A percentile compares a stretch with the other conserved stretches of the same genome.
Conservation (phyloP, 805 yeast species). For the Ogataea chonburiensis region DNA sequence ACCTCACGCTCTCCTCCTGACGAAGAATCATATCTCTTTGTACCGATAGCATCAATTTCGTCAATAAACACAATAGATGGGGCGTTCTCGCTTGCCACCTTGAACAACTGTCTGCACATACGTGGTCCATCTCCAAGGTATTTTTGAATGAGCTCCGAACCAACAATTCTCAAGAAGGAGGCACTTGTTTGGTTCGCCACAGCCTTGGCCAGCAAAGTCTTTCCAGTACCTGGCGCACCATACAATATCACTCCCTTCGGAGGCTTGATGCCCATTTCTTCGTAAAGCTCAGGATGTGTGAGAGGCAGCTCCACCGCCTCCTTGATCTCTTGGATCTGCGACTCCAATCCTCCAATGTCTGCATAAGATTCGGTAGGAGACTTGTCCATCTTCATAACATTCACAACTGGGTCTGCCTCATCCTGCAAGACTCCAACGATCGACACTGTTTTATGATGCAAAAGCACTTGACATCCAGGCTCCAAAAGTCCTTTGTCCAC, state of each 20-base stretch:
- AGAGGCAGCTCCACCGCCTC: constrained; percentile 95
- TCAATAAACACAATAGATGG: constrained; percentile 98
- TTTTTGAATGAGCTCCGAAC: constrained; percentile 94
- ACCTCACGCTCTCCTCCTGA: constrained; percentile 97
- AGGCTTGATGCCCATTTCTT: constrained; percentile 98
- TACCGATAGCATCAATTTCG: constrained; percentile 98
- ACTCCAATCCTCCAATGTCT: constrained; percentile 94
- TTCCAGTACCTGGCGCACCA: constrained; percentile 99
- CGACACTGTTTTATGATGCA: constrained; percentile 94
- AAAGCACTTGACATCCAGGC: constrained; percentile 93
- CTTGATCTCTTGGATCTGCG: constrained; percentile 95
- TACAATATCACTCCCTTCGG: constrained; percentile 96
- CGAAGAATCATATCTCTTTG: constrained; percentile 89
- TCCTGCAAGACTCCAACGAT: constrained; percentile 98
- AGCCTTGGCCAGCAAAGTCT: constrained; percentile 97
- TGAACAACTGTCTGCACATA: constrained; percentile 88
- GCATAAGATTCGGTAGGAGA: constrained; percentile 97
- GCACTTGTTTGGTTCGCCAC: constrained; percentile 98
- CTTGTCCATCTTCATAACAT: constrained; percentile 96
- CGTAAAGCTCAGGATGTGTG: constrained; percentile 92
- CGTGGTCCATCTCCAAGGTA: constrained; percentile 98
- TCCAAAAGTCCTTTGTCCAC: constrained; percentile 95
- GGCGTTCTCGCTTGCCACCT: constrained; percentile 94
- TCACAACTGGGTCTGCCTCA: constrained; percentile 97
- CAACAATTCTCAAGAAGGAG: constrained; percentile 92